phyloP scores from a whole-genome alignment of 306 rosid species.

The Benincasa hispida region DNA sequence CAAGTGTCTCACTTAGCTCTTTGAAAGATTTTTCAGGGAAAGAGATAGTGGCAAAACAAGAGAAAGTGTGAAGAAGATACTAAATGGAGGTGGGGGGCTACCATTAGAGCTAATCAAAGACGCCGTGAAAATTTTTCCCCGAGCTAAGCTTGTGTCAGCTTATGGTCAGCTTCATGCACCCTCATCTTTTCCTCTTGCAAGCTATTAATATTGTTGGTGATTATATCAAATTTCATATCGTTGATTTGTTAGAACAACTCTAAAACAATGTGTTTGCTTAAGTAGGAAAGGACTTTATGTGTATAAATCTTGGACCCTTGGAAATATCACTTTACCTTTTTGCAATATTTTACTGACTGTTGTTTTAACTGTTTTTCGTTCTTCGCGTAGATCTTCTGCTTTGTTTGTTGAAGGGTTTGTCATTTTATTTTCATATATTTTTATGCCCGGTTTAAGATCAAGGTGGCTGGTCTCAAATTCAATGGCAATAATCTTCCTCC shows the following conservation, averaged over 20 bases:
- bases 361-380: not conserved
- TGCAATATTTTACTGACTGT: not conserved
- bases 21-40: conserved; percentile 22
- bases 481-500: no score
- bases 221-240: not conserved
- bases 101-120: conserved; percentile 46
- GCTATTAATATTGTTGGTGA: not conserved
- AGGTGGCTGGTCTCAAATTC: no score
- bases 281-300: not conserved
- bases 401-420: no score
- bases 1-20: conserved; percentile 9
- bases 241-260: not conserved
- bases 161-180: conserved; percentile 45
- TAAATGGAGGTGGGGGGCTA: conserved; percentile 89
- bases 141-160: conserved; percentile 83
- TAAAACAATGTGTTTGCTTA: not conserved
- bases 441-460: no score
- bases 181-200: not conserved
- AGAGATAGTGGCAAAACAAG: conserved; percentile 36
- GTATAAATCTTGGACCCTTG: not conserved
- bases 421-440: no score
- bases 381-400: no score
- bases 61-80: conserved; percentile 50
- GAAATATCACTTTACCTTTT: not conserved
- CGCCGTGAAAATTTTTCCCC: conserved; percentile 37